Base-by-base conservation (phyloP, 768 basidiomycete species). In the Cyclocybe cylindracea region DNA sequence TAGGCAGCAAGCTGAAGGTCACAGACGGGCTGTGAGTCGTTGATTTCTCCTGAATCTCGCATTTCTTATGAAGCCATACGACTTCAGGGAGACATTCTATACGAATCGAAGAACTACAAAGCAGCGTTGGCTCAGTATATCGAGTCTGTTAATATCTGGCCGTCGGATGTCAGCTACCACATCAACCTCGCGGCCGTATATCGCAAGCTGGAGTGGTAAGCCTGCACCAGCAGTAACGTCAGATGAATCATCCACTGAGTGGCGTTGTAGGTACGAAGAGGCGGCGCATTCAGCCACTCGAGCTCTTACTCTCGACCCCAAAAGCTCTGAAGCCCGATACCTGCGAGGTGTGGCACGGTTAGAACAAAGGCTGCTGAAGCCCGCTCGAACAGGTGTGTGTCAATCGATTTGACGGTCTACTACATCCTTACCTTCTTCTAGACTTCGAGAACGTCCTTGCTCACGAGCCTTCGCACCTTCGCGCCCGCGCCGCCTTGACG, bases 321-420 rank as follows among this genome's bases (percentile, higher is more conserved):
- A 66, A 54, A 67, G 68, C 48, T 51, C 66, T 14, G 73, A 76
- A 46, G 74, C 75, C 16, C 69, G 76, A 13, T 78, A 72, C 51
- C 61, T 72, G 49, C 68, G 75, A 32, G 76, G 72, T 9, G 53
- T 76, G 4, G 72, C 75, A 7, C 67, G 75, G 5, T 65, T 73
- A 41, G 73, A 72, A 39, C 66, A 68, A 45, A 50, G 62, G n/a
- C 54, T 68, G 8, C 48, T 68, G 10, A 62, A 54, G 34, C 64
- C 69, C 4, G 69, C 64, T 32, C 66, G 68, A 54, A 65, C 64
- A 13, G 72, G 68, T 69, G 13, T 29, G 63, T 55, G 4, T 19
- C 44, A 8, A 19, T 41, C 11, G 24, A 11, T 38, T 13, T 42
- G 16, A 11, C 24, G 7, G 14, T 38, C 32, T 11, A 14, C n/a